Evolutionary conservation across 371 early-diverging fungal species (phyloP), one percentile per base, ranked within the genome.

Genomic region (Lichtheimia ornata): DNA sequence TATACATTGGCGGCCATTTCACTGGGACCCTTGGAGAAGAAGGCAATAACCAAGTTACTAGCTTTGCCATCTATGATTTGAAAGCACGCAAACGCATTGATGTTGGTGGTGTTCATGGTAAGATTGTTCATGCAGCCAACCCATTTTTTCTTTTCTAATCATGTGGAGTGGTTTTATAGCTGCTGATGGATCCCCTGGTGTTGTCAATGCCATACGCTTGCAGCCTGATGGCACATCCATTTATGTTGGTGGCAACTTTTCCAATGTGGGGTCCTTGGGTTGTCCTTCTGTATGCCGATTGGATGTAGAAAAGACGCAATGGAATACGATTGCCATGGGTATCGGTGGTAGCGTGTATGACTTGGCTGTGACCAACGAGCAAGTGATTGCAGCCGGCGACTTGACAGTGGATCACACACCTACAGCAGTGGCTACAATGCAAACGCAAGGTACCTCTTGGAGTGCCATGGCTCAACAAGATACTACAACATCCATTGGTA

Each of bases 231-330:
- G 67, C 62, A 58, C 70, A 63, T 71, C 73, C 0, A 45, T 84
- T 44, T 79, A 71, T 58, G 77, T 85, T 20, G 87, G 80, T 27
- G 87, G 87, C 0, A 43, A 70, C 27, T 87, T 87, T 56, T 66
- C 81, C 30, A 73, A 50, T 30, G 79, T 72, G 7, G 79, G 79
- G 0, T 63, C 72, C 0, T 30, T 79, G 17, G 57, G 57, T 13
- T 79, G 79, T 53, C 58, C 71, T 14, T 53, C 66, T 2, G 60
- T 88, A 3, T 88, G 88, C 61, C 20, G 52, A 5, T 51, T 77
- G 28, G 66, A 73, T 30, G 62, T 65, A 0, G 50, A 56, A 14
- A 62, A 59, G 2, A 53, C 63, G 2, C 77, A 77, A 53, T 81
- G 81, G 81, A 72, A 62, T 18, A 64, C 66, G 30, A 63, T 74